Percentiles rank a stretch among this genome's conserved stretches.
phyloP scores from a whole-genome alignment of 805 yeast species.

The Dipodascopsis uninucleata region DNA sequence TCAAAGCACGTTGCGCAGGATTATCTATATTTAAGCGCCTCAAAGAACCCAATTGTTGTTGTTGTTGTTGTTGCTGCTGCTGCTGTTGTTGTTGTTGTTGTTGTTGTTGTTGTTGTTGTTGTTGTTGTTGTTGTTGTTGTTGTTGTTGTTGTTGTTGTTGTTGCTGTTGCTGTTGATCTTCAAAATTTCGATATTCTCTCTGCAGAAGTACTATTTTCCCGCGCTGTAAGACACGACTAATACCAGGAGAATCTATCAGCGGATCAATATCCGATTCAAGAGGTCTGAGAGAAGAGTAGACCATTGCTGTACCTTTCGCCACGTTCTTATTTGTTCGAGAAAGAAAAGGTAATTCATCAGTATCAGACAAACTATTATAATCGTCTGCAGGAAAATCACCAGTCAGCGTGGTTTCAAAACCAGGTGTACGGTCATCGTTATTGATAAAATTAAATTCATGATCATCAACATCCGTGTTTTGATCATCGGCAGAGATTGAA shows the following conservation, averaged over 20 bases:
- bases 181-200: slow-evolving; percentile 30
- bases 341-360: slow-evolving; percentile 18
- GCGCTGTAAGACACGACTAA: slow-evolving; percentile 30
- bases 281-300: slow-evolving; percentile 25
- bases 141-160: background rate
- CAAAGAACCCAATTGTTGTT: background rate
- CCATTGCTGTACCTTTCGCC: slow-evolving; percentile 13
- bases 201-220: slow-evolving; percentile 32
- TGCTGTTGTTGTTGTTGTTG: slow-evolving; percentile 2
- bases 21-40: background rate
- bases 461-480: slow-evolving; percentile 1
- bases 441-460: background rate
- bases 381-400: no score
- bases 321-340: slow-evolving; percentile 9
- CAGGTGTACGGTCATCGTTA: slow-evolving; percentile 1
- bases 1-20: background rate
- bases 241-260: slow-evolving; percentile 33
- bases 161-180: background rate
- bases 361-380: slow-evolving; percentile 6
- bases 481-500: slow-evolving; percentile 3
- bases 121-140: background rate
- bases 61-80: slow-evolving; percentile 1
- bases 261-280: slow-evolving; percentile 35
- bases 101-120: background rate
- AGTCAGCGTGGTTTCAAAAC: no score